These are phyloP conservation scores for Apiospora rasikravindrae DNA, from an alignment of 2,329 filamentous ascomycete species.

Conservation along the genomic window DNA sequence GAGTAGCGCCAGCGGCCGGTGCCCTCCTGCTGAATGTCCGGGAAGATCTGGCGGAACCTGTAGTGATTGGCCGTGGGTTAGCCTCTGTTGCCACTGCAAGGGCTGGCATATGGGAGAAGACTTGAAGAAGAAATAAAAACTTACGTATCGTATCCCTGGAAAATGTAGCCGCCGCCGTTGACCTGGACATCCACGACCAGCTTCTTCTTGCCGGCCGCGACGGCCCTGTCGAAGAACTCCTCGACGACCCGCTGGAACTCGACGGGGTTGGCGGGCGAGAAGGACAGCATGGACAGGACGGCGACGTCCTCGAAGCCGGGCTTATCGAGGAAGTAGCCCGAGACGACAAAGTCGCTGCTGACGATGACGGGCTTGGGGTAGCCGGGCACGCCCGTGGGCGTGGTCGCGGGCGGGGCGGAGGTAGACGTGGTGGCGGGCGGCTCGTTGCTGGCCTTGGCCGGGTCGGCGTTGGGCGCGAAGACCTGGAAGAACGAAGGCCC, in stretches of 20 bases:
- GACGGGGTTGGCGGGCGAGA: conserved; percentile 32
- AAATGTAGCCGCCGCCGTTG: conserved; percentile 60
- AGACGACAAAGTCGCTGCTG: conserved; percentile 36
- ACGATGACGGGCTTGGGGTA: conserved; percentile 29
- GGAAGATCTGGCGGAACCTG: conserved; percentile 58
- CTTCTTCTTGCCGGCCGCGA: conserved; percentile 58
- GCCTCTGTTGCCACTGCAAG: background rate
- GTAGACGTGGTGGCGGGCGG: conserved; percentile 20
- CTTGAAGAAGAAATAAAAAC: background rate
- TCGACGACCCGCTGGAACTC: conserved; percentile 41
- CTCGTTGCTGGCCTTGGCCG: background rate
- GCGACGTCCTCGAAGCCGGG: conserved; percentile 39
- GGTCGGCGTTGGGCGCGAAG: conserved; percentile 34
- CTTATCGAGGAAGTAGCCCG: conserved; percentile 40
- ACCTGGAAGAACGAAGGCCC: conserved; percentile 36
- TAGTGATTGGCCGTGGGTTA: background rate
- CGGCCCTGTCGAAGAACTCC: conserved; percentile 40
- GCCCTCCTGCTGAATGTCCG: conserved; percentile 47
- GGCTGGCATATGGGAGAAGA: background rate
- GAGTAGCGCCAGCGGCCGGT: conserved; percentile 47
- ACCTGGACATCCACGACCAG: conserved; percentile 60
- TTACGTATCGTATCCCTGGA: conserved; percentile 57
- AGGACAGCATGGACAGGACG: conserved; percentile 38
- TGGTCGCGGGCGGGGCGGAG: background rate
- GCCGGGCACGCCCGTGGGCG: conserved; percentile 8